Evolutionary conservation across 2,329 filamentous ascomycete species (phyloP).

Genomic region (Stachybotrys elegans): DNA sequence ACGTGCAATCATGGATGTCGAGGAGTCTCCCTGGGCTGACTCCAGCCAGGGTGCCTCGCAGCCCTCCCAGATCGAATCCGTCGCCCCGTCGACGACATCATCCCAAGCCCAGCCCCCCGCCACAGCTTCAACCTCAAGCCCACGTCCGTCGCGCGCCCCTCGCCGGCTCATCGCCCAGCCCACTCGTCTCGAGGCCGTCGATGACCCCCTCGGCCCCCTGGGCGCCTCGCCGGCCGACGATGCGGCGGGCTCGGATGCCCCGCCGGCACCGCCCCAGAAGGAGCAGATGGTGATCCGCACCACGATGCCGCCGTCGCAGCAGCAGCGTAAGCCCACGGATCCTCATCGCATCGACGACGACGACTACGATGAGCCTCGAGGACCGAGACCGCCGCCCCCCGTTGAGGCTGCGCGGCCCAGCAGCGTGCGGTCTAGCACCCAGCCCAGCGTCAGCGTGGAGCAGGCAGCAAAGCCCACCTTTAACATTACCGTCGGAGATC

Average conservation of each 20-base stretch:
- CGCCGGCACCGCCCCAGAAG: constrained; percentile 65
- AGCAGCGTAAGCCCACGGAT: constrained; percentile 43
- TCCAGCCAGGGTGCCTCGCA: constrained; percentile 26
- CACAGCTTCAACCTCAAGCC: constrained; percentile 22
- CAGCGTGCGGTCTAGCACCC: constrained; percentile 45
- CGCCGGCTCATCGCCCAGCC: constrained; percentile 68
- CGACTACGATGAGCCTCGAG: constrained; percentile 49
- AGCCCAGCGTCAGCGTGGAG: constrained; percentile 83
- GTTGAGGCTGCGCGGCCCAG: constrained; percentile 54
- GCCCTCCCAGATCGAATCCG: constrained; percentile 25
- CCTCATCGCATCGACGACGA: constrained; percentile 67
- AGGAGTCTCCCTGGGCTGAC: constrained; percentile 52
- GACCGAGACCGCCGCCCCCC: constrained; percentile 62
- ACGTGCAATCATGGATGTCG: constrained; percentile 38
- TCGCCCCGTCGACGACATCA: constrained; percentile 19
- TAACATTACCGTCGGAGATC: constrained; percentile 87
- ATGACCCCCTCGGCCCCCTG: constrained; percentile 72
- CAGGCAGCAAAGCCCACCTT: constrained; percentile 91
- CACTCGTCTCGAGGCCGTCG: constrained; percentile 72
- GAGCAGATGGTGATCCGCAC: constrained; percentile 59
- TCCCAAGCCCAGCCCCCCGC: constrained; percentile 17
- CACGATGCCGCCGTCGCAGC: constrained; percentile 43
- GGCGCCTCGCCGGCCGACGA: constrained; percentile 56
- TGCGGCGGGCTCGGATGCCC: constrained; percentile 39
- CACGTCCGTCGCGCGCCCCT: constrained; percentile 42